Evolutionary conservation across 306 rosid species (phyloP).

Genomic region (Malus orientalis): DNA sequence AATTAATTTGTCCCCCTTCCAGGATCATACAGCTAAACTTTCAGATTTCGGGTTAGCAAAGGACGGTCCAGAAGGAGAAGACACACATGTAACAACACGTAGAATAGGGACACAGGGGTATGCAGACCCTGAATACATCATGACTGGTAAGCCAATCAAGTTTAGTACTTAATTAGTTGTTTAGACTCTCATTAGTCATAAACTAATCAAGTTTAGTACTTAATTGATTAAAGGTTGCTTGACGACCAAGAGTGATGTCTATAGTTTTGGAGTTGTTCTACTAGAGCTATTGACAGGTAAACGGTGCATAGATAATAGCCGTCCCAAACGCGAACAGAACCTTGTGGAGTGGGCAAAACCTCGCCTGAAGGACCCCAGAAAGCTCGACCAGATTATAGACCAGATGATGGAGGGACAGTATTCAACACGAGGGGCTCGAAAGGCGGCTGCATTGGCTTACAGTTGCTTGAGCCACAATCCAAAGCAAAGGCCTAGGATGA

Average conservation of each 20-base stretch:
- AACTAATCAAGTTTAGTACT: neutral
- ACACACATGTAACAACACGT: slow-evolving; percentile 48
- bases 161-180: neutral
- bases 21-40: slow-evolving; percentile 67
- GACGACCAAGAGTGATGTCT: slow-evolving; percentile 77
- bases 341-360: slow-evolving; percentile 89
- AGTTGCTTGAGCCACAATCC: slow-evolving; percentile 62
- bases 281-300: slow-evolving; percentile 76
- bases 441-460: slow-evolving; percentile 53
- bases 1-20: neutral
- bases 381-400: slow-evolving; percentile 38
- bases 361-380: slow-evolving; percentile 44
- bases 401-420: slow-evolving; percentile 55
- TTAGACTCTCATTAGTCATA: neutral
- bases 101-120: slow-evolving; percentile 78
- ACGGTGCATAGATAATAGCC: slow-evolving; percentile 41
- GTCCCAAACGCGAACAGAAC: slow-evolving; percentile 30
- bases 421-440: slow-evolving; percentile 47
- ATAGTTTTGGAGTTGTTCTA: slow-evolving; percentile 78
- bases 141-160: slow-evolving; percentile 37
- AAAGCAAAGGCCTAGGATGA: slow-evolving; percentile 51
- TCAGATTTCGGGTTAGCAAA: slow-evolving; percentile 80
- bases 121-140: slow-evolving; percentile 81
- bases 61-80: slow-evolving; percentile 72
- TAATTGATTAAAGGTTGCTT: slow-evolving; percentile 46